phyloP scores from a whole-genome alignment of 129 eudicot species.

The Flaveria bidentis region DNA sequence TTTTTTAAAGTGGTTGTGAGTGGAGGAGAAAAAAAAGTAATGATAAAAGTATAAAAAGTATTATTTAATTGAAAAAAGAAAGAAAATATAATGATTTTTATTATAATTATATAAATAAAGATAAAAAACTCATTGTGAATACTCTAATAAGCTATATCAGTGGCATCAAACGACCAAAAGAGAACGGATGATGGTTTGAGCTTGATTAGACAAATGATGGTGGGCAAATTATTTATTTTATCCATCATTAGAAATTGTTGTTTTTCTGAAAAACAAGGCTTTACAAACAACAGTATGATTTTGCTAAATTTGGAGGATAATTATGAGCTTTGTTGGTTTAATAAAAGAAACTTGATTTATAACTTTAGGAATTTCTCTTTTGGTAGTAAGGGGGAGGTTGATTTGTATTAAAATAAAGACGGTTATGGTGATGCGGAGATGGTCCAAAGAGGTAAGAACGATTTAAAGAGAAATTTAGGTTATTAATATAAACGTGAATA shows the following conservation, averaged over 20 bases:
- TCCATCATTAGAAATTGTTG: neutral
- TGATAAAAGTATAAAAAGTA: no score
- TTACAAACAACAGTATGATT: neutral
- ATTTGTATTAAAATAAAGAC: neutral
- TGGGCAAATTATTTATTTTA: no score
- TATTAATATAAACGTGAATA: neutral
- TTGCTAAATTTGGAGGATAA: neutral
- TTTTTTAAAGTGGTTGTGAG: no score
- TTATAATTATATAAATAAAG: no score
- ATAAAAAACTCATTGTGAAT: no score
- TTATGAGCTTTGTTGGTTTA: neutral
- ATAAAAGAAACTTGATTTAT: neutral
- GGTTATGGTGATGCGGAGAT: neutral
- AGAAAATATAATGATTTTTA: no score
- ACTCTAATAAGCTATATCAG: neutral
- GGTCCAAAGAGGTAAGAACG: neutral
- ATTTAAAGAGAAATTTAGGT: neutral
- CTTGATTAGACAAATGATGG: neutral
- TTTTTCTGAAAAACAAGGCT: no score
- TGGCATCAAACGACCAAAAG: neutral
- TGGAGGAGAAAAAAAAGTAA: no score
- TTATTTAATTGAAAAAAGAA: no score
- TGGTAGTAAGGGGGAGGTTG: neutral
- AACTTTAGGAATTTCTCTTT: neutral
- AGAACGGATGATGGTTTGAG: neutral